These are phyloP conservation scores for Fusarium sp. DNA, from an alignment of 2,329 filamentous ascomycete genomes.

Conservation along the genomic window DNA sequence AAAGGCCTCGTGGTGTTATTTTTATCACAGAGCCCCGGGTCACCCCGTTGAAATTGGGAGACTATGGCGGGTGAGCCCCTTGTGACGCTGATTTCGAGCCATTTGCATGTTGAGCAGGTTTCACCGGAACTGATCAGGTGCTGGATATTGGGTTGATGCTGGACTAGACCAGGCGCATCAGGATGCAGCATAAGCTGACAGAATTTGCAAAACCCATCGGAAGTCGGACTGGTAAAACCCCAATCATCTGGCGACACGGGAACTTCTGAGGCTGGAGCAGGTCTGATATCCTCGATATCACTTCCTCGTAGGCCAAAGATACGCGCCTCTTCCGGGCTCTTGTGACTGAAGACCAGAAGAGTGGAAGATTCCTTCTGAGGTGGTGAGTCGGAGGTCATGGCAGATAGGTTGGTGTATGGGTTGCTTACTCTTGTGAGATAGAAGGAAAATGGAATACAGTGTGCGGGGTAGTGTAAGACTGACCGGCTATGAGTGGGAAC, in stretches of 20 bases:
- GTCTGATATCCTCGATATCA: conserved; percentile 11
- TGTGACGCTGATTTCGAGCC: conserved; percentile 12
- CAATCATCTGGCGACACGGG: background rate
- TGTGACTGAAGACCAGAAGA: background rate
- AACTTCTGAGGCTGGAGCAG: background rate
- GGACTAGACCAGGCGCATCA: background rate
- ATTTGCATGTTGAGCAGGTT: conserved; percentile 7
- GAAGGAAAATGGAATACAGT: no score
- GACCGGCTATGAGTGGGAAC: no score
- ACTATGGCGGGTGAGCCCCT: background rate
- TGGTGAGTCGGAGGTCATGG: background rate
- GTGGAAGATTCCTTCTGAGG: background rate
- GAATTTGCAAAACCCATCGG: conserved; percentile 16
- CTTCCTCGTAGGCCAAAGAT: conserved; percentile 4
- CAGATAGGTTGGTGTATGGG: background rate
- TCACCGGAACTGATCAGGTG: background rate
- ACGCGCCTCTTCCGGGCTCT: background rate
- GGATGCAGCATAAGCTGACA: conserved; percentile 12
- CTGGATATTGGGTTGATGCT: conserved; percentile 6
- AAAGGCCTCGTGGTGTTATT: background rate
- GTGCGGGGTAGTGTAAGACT: no score
- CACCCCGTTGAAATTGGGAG: background rate
- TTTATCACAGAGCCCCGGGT: background rate
- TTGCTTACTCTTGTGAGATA: no score
- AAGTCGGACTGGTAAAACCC: conserved; percentile 3